Percentiles rank a stretch among this genome's conserved stretches.
Evolutionary conservation across 108 stramenopile species (phyloP).

Genomic region (Craspedostauros australis): DNA sequence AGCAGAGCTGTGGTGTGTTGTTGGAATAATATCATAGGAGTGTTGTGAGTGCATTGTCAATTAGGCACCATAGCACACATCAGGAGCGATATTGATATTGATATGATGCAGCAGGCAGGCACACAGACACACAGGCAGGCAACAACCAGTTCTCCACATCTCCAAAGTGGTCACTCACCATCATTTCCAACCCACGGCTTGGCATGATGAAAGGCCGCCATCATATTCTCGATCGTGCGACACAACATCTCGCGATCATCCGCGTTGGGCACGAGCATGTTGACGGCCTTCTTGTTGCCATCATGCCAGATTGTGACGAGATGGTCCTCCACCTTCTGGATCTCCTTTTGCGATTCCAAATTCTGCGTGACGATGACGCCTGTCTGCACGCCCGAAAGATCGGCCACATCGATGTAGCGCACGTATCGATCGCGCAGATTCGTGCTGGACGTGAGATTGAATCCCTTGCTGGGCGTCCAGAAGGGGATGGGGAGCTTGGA

Average conservation of each 20-base stretch:
- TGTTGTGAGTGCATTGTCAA: too few relatives aligned
- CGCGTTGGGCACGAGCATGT: conserved; percentile 35
- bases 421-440: conserved; percentile 20
- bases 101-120: neutral
- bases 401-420: conserved; percentile 62
- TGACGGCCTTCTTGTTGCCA: conserved; percentile 17
- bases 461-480: conserved; percentile 12
- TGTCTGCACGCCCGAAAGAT: conserved; percentile 43
- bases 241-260: conserved; percentile 36
- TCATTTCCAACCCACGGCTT: conserved; percentile 31
- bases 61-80: too few relatives aligned
- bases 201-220: conserved; percentile 31
- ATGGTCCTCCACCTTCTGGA: conserved; percentile 2
- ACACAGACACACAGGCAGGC: neutral
- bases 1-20: too few relatives aligned
- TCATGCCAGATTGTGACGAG: conserved; percentile 60
- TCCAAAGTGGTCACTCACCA: neutral
- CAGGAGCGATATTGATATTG: too few relatives aligned
- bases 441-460: conserved; percentile 5
- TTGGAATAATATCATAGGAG: too few relatives aligned
- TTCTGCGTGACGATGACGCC: conserved; percentile 54
- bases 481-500: conserved; percentile 7
- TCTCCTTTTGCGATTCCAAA: conserved; percentile 36
- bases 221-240: conserved; percentile 27
- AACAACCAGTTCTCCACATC: too few relatives aligned